Evolutionary conservation across 805 yeast genomes (phyloP).

Genomic region (Alloascoidea hylecoeti): DNA sequence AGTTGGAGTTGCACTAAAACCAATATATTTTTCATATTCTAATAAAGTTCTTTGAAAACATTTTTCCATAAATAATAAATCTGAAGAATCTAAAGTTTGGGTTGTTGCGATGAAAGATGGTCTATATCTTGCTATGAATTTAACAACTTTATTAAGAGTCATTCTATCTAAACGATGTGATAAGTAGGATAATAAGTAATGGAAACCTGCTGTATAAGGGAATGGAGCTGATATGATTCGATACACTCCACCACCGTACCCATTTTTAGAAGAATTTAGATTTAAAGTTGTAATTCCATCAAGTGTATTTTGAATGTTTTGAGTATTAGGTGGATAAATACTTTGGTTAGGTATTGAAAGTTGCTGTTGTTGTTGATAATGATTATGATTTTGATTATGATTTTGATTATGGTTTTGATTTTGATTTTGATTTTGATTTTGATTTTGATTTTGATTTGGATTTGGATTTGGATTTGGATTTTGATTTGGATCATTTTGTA

Average conservation of each 20-base stretch:
- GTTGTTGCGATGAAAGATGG: conserved; percentile 92
- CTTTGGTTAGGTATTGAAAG: not conserved
- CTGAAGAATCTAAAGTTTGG: conserved; percentile 77
- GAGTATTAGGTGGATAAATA: not conserved
- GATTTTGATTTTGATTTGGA: not conserved
- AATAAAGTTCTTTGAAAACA: conserved; percentile 86
- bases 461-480: too few species aligned
- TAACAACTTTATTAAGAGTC: conserved; percentile 70
- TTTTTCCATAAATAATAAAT: conserved; percentile 89
- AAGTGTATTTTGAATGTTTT: not conserved
- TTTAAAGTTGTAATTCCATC: conserved; percentile 12
- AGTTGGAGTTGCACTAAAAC: conserved; percentile 85
- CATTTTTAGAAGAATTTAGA: not conserved
- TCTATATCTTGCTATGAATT: conserved; percentile 78
- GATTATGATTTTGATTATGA: not conserved
- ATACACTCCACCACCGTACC: conserved; percentile 44
- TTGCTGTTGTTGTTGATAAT: not conserved
- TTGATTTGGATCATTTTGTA: too few species aligned
- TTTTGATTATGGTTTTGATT: not conserved
- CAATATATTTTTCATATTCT: conserved; percentile 77
- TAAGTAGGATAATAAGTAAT: conserved; percentile 61
- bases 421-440: not conserved
- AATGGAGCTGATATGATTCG: conserved; percentile 63
- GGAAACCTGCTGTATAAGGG: conserved; percentile 85
- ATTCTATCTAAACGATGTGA: conserved; percentile 53